A percentile compares a stretch with the other conserved stretches of the same genome.
Evolutionary conservation across 768 basidiomycete species (phyloP).

Genomic region (Gloeopeniophorella convolvens): DNA sequence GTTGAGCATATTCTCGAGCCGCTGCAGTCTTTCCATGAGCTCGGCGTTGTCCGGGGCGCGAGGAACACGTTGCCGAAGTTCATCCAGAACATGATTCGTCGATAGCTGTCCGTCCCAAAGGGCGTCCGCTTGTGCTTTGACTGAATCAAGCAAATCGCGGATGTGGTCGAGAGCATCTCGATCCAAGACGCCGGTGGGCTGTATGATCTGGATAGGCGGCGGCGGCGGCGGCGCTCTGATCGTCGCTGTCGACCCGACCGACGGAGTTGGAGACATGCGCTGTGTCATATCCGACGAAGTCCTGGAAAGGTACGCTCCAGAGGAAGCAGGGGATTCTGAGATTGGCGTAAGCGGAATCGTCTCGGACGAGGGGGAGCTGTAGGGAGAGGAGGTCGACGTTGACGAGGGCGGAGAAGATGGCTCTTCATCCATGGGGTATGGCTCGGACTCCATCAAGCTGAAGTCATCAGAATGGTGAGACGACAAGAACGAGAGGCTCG

Average conservation of each 20-base stretch:
- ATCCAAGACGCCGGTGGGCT: slow-evolving; percentile 34
- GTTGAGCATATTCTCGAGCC: slow-evolving; percentile 19
- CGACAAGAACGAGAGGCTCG: slow-evolving; percentile 40
- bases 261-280: slow-evolving; percentile 30
- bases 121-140: slow-evolving; percentile 53
- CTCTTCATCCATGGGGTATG: slow-evolving; percentile 24
- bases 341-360: slow-evolving; percentile 10
- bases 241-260: slow-evolving; percentile 32
- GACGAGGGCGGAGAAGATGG: background rate
- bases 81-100: slow-evolving; percentile 55
- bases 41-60: slow-evolving; percentile 35
- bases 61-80: slow-evolving; percentile 42
- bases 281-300: slow-evolving; percentile 25
- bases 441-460: slow-evolving; percentile 36
- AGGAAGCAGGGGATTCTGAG: slow-evolving; percentile 16
- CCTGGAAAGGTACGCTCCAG: slow-evolving; percentile 34
- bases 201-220: too few species aligned
- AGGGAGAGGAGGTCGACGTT: slow-evolving; percentile 27
- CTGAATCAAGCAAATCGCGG: slow-evolving; percentile 45
- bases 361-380: slow-evolving; percentile 8
- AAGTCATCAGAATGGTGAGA: slow-evolving; percentile 74
- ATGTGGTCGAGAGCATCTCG: slow-evolving; percentile 37
- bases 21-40: slow-evolving; percentile 14
- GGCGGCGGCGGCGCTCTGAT: slow-evolving; percentile 21
- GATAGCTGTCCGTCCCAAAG: slow-evolving; percentile 58